Evolutionary conservation across 805 yeast genomes (phyloP).

Genomic region (Lipomyces starkeyi): DNA sequence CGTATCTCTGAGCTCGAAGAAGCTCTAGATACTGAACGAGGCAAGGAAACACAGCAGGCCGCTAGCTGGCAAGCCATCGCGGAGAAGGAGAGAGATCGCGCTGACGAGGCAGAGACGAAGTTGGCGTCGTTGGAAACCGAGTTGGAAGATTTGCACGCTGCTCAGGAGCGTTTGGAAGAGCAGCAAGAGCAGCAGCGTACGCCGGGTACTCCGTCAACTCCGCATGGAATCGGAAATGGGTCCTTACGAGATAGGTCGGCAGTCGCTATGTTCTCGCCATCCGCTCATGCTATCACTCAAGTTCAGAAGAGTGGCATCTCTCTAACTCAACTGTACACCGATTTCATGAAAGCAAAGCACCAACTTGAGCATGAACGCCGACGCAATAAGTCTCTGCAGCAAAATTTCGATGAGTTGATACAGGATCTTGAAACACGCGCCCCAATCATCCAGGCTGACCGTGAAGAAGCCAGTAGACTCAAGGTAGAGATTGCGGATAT

Average conservation of each 20-base stretch:
- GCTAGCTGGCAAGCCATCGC: slow-evolving; percentile 49
- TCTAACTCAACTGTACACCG: slow-evolving; percentile 68
- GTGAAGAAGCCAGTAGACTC: slow-evolving; percentile 60
- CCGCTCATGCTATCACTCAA: slow-evolving; percentile 62
- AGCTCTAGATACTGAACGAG: slow-evolving; percentile 52
- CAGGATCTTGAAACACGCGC: slow-evolving; percentile 77
- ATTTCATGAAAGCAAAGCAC: slow-evolving; percentile 65
- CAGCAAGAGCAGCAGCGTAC: slow-evolving; percentile 16
- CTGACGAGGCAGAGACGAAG: slow-evolving; percentile 48
- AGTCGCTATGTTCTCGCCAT: slow-evolving; percentile 53
- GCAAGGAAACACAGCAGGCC: slow-evolving; percentile 49
- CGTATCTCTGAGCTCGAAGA: slow-evolving; percentile 62
- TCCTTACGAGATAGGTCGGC: slow-evolving; percentile 23
- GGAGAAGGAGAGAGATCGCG: slow-evolving; percentile 49
- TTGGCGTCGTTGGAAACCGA: slow-evolving; percentile 55
- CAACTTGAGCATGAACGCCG: slow-evolving; percentile 72
- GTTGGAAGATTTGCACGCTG: slow-evolving; percentile 42
- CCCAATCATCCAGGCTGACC: slow-evolving; percentile 74
- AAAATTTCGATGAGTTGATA: slow-evolving; percentile 72
- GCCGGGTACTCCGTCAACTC: slow-evolving; percentile 30
- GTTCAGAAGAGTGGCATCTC: slow-evolving; percentile 59
- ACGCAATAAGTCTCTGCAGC: slow-evolving; percentile 71
- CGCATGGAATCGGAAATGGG: slow-evolving; percentile 21
- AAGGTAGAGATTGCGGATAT: slow-evolving; percentile 64
- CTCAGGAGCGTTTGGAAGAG: slow-evolving; percentile 22